Evolutionary conservation across 176 grass and related monocot genomes (phyloP).

Genomic region (Rhynchospora breviuscula): DNA sequence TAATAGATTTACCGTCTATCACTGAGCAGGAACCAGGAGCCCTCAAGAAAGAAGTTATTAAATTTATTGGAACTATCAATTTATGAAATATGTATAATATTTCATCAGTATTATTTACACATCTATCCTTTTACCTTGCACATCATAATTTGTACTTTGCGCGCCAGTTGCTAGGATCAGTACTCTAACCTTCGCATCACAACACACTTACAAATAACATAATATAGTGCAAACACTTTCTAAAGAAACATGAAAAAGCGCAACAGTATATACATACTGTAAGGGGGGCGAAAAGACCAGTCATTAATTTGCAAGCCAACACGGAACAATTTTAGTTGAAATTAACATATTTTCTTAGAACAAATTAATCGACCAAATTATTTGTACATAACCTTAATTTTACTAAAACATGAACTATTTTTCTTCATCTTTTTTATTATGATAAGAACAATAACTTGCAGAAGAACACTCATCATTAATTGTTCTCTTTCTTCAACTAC

Average conservation of each 20-base stretch:
- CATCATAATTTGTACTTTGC: not conserved
- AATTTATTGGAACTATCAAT: not conserved
- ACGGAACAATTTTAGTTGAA: not conserved
- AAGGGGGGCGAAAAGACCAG: not conserved
- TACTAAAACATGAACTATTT: not conserved
- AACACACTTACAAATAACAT: not conserved
- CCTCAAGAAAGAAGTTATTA: not conserved
- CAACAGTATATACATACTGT: not conserved
- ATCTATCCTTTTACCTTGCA: not conserved
- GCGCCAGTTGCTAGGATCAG: not conserved
- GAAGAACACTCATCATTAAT: not conserved
- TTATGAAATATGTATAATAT: not conserved
- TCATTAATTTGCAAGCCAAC: not conserved
- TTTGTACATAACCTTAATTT: not conserved
- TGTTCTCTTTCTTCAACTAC: not conserved
- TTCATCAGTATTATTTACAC: not conserved
- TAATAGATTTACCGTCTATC: too few relatives aligned
- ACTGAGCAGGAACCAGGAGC: not conserved
- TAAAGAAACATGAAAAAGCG: not conserved
- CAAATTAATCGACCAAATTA: not conserved
- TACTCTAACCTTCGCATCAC: not conserved
- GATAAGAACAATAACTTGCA: not conserved
- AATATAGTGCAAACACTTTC: too few relatives aligned
- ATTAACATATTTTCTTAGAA: conserved; percentile 2
- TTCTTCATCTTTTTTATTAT: conserved; percentile 3